Evolutionary conservation across 2,329 filamentous ascomycete species (phyloP).

Genomic region (Colletotrichum endophyticum): DNA sequence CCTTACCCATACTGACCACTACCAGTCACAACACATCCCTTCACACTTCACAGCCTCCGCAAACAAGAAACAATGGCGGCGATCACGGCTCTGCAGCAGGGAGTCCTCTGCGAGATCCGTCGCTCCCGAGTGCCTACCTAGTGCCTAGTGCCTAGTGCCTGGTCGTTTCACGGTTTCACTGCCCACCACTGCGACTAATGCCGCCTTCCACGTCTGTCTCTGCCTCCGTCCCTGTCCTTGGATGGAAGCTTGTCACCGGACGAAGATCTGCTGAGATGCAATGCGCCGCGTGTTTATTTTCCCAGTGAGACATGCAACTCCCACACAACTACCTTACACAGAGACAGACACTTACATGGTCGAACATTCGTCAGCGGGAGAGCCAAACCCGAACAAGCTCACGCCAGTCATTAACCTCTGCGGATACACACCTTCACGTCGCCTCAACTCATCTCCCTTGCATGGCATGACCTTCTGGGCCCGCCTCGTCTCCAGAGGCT

Average conservation of each 20-base stretch:
- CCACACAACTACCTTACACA: not conserved
- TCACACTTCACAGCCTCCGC: not conserved
- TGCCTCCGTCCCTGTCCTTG: not conserved
- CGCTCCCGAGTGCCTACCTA: not conserved
- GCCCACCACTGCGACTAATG: not conserved
- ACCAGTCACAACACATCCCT: not conserved
- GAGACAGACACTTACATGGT: not conserved
- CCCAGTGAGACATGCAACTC: not conserved
- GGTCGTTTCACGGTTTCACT: not conserved
- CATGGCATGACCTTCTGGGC: not conserved
- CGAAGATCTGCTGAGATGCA: not conserved
- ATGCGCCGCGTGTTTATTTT: not conserved
- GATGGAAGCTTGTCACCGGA: not conserved
- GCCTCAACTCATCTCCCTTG: not conserved
- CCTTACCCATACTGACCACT: not conserved
- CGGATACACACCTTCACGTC: not conserved
- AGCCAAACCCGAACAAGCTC: constrained; percentile 6
- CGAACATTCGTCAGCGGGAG: not conserved
- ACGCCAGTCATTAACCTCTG: not conserved
- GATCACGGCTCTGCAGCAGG: not conserved
- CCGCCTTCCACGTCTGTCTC: not conserved
- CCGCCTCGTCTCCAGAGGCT: not conserved
- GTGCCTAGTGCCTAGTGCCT: not conserved
- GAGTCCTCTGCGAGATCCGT: not conserved
- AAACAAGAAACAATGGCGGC: not conserved